Evolutionary conservation across 495 filamentous ascomycete genomes (phyloP).

Genomic region (Acidomyces sp.): DNA sequence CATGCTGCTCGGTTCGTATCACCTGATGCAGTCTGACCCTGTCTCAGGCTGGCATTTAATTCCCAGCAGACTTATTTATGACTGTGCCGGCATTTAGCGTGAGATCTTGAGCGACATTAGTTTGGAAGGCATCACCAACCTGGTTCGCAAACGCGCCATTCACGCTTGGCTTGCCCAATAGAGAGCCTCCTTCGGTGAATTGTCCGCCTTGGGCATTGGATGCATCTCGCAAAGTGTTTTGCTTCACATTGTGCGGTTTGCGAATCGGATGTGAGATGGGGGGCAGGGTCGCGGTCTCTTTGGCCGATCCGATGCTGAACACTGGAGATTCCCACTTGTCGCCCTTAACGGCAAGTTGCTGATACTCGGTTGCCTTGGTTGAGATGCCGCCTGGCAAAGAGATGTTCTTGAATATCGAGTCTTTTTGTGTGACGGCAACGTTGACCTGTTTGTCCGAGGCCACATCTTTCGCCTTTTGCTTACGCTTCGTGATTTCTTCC

Average conservation of each 20-base stretch:
- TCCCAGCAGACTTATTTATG: too few relatives aligned
- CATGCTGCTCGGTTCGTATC: too few relatives aligned
- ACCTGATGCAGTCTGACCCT: too few relatives aligned
- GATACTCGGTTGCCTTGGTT: slow-evolving; percentile 90
- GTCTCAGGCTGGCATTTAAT: too few relatives aligned
- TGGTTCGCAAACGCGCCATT: slow-evolving; percentile 42
- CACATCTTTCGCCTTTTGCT: slow-evolving; percentile 51
- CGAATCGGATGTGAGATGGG: slow-evolving; percentile 47
- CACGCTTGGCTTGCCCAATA: too few relatives aligned
- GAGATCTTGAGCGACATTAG: slow-evolving; percentile 41
- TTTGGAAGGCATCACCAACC: slow-evolving; percentile 34
- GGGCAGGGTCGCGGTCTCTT: slow-evolving; percentile 58
- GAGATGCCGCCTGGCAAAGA: slow-evolving; percentile 81
- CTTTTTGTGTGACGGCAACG: slow-evolving; percentile 74
- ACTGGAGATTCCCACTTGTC: slow-evolving; percentile 91
- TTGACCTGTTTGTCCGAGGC: slow-evolving; percentile 68
- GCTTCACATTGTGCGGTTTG: slow-evolving; percentile 46
- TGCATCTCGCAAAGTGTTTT: too few relatives aligned
- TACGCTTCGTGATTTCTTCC: slow-evolving; percentile 55
- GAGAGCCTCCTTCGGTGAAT: too few relatives aligned
- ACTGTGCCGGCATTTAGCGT: slow-evolving; percentile 28
- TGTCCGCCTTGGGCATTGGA: too few relatives aligned
- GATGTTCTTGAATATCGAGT: slow-evolving; percentile 81
- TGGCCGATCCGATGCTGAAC: slow-evolving; percentile 75
- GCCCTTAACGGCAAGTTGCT: slow-evolving; percentile 72